phyloP scores from a whole-genome alignment of 805 yeast genomes.

The Lipomyces sp. region DNA sequence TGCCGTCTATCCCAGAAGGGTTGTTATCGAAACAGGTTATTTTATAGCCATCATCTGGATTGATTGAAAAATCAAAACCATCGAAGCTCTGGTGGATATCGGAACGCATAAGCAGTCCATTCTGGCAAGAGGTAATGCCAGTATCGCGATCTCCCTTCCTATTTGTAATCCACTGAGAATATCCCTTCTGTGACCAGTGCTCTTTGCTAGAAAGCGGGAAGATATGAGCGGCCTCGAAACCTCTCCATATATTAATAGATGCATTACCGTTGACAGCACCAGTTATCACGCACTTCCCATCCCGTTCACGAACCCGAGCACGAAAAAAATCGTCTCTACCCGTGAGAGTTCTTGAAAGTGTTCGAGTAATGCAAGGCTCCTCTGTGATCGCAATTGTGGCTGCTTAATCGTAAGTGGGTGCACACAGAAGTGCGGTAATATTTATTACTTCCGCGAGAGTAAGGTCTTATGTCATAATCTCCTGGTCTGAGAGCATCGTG shows the following conservation, averaged over 20 bases:
- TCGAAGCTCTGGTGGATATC: not conserved
- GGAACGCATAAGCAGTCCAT: not conserved
- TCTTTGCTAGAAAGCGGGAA: not conserved
- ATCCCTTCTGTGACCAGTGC: not conserved
- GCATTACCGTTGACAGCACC: too few relatives aligned
- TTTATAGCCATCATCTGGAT: not conserved
- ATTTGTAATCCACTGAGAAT: not conserved
- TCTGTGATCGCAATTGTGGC: not conserved
- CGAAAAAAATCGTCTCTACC: constrained; percentile 2
- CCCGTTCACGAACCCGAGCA: not conserved
- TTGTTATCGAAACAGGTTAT: not conserved
- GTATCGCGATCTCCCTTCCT: not conserved
- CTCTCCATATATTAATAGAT: too few relatives aligned
- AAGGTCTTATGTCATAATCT: not conserved
- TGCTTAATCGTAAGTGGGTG: not conserved
- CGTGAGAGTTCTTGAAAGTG: not conserved
- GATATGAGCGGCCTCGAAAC: not conserved
- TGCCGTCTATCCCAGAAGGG: not conserved
- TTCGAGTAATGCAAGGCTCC: not conserved
- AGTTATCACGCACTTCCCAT: too few relatives aligned
- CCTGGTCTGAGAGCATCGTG: not conserved
- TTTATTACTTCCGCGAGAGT: not conserved
- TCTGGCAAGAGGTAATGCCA: not conserved
- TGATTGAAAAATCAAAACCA: not conserved
- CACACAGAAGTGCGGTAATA: too few relatives aligned